Conservation (phyloP, 192 early-diverging fungal genomes). For the Gamsiella multidivaricata region DNA sequence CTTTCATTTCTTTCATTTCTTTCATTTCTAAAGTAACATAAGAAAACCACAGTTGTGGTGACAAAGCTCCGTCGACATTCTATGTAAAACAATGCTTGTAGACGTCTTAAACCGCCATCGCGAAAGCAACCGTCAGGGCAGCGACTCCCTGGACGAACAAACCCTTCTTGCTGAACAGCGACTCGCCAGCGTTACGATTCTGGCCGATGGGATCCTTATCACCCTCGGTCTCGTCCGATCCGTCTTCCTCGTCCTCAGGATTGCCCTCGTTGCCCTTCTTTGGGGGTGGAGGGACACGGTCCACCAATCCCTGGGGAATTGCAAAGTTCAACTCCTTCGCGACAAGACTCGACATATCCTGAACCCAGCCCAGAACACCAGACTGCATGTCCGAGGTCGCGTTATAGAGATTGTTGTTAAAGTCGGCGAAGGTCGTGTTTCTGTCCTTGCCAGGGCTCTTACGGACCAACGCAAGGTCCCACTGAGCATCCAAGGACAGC, state of each 20-base stretch:
- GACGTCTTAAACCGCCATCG: too few species aligned
- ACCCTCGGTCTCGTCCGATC: too few species aligned
- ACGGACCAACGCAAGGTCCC: conserved; percentile 37
- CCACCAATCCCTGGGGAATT: conserved; percentile 26
- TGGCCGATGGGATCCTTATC: too few species aligned
- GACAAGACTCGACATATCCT: conserved; percentile 11
- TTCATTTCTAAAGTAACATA: too few species aligned
- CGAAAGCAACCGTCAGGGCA: too few species aligned
- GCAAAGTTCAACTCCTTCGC: conserved; percentile 22
- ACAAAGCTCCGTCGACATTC: too few species aligned
- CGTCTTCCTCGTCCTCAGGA: conserved; percentile 39
- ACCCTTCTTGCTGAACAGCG: too few species aligned
- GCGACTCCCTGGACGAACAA: too few species aligned
- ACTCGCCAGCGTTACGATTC: too few species aligned
- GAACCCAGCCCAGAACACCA: conserved; percentile 28
- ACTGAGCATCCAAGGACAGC: conserved; percentile 44
- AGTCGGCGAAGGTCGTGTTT: conserved; percentile 29
- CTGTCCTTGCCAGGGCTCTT: conserved; percentile 25
- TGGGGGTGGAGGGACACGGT: conserved; percentile 34
- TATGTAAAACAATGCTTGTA: too few species aligned
- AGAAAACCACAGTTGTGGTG: too few species aligned
- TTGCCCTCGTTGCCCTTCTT: conserved; percentile 28
- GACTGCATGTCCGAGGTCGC: conserved; percentile 25
- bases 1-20: background rate
- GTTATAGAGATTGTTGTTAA: conserved; percentile 33